phyloP scores from a whole-genome alignment of 345 rosid species.

The Xanthoceras sorbifolium region DNA sequence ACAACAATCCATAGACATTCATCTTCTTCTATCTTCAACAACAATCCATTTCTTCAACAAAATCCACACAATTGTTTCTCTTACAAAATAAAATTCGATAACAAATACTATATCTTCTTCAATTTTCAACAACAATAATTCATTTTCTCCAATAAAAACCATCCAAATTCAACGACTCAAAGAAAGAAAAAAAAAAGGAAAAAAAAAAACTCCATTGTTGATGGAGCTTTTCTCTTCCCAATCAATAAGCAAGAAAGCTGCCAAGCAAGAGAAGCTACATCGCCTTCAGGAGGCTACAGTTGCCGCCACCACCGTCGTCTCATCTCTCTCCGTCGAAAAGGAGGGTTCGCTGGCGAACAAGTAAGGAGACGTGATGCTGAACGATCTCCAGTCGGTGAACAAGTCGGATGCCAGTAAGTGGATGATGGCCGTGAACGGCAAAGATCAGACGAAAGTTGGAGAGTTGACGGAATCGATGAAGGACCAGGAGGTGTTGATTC shows the following conservation, averaged over 20 bases:
- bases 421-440: conserved; percentile 38
- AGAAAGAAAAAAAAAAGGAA: no score
- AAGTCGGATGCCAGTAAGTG: conserved; percentile 43
- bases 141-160: no score
- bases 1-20: no score
- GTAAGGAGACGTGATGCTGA: conserved; percentile 66
- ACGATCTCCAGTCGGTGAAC: conserved; percentile 56
- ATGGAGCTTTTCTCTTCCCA: no score
- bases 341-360: conserved; percentile 46
- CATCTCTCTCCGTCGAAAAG: conserved; percentile 38
- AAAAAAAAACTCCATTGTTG: no score
- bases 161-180: no score
- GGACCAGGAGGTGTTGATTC: conserved; percentile 50
- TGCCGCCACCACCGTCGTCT: conserved; percentile 33
- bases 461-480: conserved; percentile 43
- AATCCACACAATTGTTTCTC: no score
- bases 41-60: no score
- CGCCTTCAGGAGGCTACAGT: conserved; percentile 59
- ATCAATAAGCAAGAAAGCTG: conserved; percentile 72
- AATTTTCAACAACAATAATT: no score
- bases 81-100: no score
- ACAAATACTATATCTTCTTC: no score
- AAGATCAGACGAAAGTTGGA: conserved; percentile 48
- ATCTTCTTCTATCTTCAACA: no score
- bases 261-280: conserved; percentile 71